Evolutionary conservation across 208 protist species (phyloP).

Genomic region (Wallacemonas sp.): DNA sequence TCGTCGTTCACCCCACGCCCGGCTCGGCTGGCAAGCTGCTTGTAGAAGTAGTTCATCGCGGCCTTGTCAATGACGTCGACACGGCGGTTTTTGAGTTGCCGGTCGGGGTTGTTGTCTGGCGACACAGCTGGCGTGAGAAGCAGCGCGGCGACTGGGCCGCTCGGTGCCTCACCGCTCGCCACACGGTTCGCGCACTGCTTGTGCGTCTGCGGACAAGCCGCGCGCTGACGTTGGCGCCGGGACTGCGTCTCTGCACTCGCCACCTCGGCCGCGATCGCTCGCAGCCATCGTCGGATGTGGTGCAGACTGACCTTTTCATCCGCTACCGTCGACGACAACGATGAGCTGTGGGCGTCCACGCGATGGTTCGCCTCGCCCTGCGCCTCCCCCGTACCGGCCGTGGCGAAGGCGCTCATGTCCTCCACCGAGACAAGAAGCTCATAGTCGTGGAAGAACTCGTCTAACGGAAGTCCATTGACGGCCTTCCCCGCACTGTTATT

Average conservation of each 20-base stretch:
- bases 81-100: constrained; percentile 58
- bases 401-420: constrained; percentile 3
- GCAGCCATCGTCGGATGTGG: neutral
- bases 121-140: constrained; percentile 58
- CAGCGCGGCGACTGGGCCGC: constrained; percentile 25
- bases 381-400: neutral
- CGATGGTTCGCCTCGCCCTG: neutral
- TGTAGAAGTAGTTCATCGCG: constrained; percentile 48
- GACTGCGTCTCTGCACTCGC: neutral
- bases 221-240: neutral
- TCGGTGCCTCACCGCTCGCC: too few relatives aligned
- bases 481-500: neutral
- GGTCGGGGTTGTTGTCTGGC: constrained; percentile 34
- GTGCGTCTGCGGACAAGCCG: neutral
- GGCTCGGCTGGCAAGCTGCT: constrained; percentile 19
- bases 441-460: constrained; percentile 40
- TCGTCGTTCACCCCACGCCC: constrained; percentile 5
- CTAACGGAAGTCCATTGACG: constrained; percentile 4
- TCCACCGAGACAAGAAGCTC: constrained; percentile 29
- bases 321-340: too few relatives aligned
- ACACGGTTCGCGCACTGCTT: too few relatives aligned
- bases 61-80: constrained; percentile 60
- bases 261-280: neutral
- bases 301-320: too few relatives aligned
- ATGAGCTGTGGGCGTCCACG: neutral